Percentiles rank a stretch among this genome's conserved stretches.
Evolutionary conservation across 495 filamentous ascomycete genomes (phyloP).

Genomic region (Lineolata rhizophorae): DNA sequence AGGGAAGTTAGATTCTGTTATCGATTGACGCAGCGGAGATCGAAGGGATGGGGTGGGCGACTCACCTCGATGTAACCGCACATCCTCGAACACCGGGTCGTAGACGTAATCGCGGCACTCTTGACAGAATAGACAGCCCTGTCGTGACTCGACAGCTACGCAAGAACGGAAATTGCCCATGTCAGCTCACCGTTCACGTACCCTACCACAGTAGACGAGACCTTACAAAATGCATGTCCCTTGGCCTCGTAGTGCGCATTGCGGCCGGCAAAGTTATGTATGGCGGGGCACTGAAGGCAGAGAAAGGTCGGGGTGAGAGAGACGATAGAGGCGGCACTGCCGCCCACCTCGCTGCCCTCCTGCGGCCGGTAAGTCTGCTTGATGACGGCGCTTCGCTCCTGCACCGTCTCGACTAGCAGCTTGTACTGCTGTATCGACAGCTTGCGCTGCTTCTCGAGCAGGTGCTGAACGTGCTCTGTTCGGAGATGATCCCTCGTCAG

Average conservation of each 20-base stretch:
- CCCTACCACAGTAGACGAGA: background rate
- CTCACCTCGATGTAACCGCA: constrained; percentile 30
- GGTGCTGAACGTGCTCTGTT: constrained; percentile 15
- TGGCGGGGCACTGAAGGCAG: constrained; percentile 45
- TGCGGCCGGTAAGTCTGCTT: constrained; percentile 11
- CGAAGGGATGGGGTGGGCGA: background rate
- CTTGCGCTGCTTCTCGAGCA: constrained; percentile 12
- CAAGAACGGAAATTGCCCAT: background rate
- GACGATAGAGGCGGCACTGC: constrained; percentile 8
- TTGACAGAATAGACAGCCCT: constrained; percentile 60
- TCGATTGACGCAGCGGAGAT: constrained; percentile 27
- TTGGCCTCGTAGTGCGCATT: constrained; percentile 33
- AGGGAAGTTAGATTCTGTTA: constrained; percentile 39
- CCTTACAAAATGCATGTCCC: constrained; percentile 39
- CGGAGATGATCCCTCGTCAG: constrained; percentile 2
- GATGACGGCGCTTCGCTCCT: constrained; percentile 10
- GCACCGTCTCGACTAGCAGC: constrained; percentile 11
- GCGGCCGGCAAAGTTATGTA: constrained; percentile 31
- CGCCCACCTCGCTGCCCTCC: too few relatives aligned
- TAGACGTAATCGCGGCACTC: constrained; percentile 71
- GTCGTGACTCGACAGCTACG: constrained; percentile 70
- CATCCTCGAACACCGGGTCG: constrained; percentile 60
- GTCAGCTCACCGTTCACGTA: constrained; percentile 7
- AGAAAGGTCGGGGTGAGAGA: constrained; percentile 37
- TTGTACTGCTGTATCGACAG: constrained; percentile 12